Percentiles rank a stretch among this genome's conserved stretches.
phyloP scores from a whole-genome alignment of 2,329 filamentous ascomycete species.

The Fusarium sp. region DNA sequence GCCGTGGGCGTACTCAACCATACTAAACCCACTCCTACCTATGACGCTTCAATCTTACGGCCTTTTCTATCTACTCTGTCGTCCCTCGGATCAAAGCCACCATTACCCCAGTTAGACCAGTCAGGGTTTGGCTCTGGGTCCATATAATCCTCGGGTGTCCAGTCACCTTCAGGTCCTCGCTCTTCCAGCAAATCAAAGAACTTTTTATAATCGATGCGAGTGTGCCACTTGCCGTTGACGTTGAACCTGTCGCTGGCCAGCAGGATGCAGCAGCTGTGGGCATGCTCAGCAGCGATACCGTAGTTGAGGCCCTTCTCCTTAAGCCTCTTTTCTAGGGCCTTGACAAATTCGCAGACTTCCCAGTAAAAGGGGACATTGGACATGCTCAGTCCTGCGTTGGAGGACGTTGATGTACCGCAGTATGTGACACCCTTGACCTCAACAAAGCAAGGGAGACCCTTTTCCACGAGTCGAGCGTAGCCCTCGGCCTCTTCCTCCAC shows the following conservation, averaged over 20 bases:
- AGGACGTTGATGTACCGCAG: constrained; percentile 89
- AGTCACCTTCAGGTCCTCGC: constrained; percentile 73
- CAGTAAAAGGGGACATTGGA: constrained; percentile 96
- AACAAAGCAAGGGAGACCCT: constrained; percentile 89
- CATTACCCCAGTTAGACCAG: constrained; percentile 95
- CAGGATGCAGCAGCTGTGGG: constrained; percentile 92
- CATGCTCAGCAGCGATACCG: constrained; percentile 94
- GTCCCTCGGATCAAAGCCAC: constrained; percentile 93
- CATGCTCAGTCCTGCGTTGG: constrained; percentile 92
- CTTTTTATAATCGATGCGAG: constrained; percentile 86
- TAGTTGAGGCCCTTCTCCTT: constrained; percentile 79
- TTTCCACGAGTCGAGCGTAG: constrained; percentile 89
- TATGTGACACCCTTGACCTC: constrained; percentile 98
- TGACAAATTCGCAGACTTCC: constrained; percentile 87
- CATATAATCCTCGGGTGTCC: constrained; percentile 92
- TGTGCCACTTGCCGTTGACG: constrained; percentile 86
- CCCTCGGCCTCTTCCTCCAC: constrained; percentile 92
- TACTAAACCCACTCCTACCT: not conserved
- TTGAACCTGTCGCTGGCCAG: constrained; percentile 86
- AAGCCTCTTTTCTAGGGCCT: constrained; percentile 77
- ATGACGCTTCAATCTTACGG: constrained; percentile 65
- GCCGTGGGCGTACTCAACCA: not conserved
- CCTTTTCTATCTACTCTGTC: constrained; percentile 90
- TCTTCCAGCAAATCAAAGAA: constrained; percentile 89
- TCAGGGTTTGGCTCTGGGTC: constrained; percentile 80